Evolutionary conservation across 805 yeast genomes (phyloP).

Genomic region (Hanseniaspora jakobsenii): DNA sequence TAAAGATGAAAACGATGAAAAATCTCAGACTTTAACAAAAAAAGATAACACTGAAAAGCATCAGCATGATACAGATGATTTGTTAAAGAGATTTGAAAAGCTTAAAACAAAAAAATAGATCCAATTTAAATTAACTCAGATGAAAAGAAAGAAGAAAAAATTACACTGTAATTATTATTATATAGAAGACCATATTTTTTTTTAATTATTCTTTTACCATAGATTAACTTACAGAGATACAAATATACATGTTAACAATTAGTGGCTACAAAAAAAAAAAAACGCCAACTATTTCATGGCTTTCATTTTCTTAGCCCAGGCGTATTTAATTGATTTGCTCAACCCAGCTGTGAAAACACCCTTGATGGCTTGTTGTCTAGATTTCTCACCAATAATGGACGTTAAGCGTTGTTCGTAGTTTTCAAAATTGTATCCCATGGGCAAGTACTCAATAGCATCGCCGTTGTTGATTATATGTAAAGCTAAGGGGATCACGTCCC

Average conservation of each 20-base stretch:
- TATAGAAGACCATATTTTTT: too few species aligned
- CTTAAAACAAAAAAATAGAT: too few species aligned
- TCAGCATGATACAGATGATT: too few species aligned
- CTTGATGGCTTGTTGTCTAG: constrained; percentile 62
- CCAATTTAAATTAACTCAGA: constrained; percentile 28
- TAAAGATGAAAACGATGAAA: too few species aligned
- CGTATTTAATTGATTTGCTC: constrained; percentile 56
- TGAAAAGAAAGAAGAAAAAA: constrained; percentile 59
- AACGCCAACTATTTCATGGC: constrained; percentile 24
- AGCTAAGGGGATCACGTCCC: constrained; percentile 40
- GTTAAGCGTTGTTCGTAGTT: constrained; percentile 31
- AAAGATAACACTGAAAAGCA: too few species aligned
- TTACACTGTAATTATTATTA: too few species aligned
- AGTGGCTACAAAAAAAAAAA: too few species aligned
- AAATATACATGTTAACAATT: too few species aligned
- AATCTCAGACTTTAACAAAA: too few species aligned
- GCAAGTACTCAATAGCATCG: constrained; percentile 26
- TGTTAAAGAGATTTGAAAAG: too few species aligned
- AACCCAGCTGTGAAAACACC: constrained; percentile 85
- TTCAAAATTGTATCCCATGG: constrained; percentile 31
- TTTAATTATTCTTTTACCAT: too few species aligned
- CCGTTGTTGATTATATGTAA: constrained; percentile 21
- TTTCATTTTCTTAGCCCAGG: constrained; percentile 52
- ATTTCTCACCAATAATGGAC: constrained; percentile 54
- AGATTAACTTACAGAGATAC: too few species aligned